Percentiles rank a stretch among this genome's conserved stretches.
phyloP scores from a whole-genome alignment of 495 filamentous ascomycete genomes.

The Aspergillus nidulans region DNA sequence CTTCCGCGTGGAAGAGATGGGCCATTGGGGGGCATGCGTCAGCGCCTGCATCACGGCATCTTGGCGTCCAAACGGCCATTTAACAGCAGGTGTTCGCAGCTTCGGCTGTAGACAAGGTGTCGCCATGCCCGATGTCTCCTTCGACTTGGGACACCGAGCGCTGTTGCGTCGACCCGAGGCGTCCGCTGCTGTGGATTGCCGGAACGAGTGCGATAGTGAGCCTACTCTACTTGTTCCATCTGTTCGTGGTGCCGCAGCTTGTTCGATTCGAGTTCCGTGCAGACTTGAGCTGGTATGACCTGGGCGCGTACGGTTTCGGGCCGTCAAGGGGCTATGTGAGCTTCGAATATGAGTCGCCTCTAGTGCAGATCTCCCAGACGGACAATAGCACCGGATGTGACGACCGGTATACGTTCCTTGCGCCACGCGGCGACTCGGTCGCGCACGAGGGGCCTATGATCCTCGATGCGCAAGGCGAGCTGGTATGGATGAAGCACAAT shows the following conservation, averaged over 20 bases:
- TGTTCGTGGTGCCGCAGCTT: constrained; percentile 29
- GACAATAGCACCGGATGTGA: constrained; percentile 34
- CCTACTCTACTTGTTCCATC: constrained; percentile 24
- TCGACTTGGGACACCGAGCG: constrained; percentile 19
- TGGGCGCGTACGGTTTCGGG: constrained; percentile 33
- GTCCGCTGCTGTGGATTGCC: constrained; percentile 14
- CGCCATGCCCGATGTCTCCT: constrained; percentile 23
- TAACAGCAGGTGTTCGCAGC: background rate
- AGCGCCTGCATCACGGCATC: background rate
- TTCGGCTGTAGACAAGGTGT: background rate
- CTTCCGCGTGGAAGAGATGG: background rate
- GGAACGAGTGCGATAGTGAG: constrained; percentile 11
- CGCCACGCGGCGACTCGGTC: constrained; percentile 41
- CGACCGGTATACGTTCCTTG: constrained; percentile 39
- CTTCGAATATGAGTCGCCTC: constrained; percentile 30
- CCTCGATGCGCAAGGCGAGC: constrained; percentile 37
- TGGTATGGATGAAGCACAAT: constrained; percentile 42
- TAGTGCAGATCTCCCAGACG: constrained; percentile 26
- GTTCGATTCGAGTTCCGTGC: constrained; percentile 26
- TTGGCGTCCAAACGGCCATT: background rate
- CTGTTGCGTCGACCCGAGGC: constrained; percentile 20
- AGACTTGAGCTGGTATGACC: constrained; percentile 33
- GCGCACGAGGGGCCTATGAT: constrained; percentile 43
- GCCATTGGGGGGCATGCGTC: background rate
- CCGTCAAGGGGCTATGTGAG: constrained; percentile 30